Conservation (phyloP, 169 alveolate genomes). For the Plasmodium coatneyi region DNA sequence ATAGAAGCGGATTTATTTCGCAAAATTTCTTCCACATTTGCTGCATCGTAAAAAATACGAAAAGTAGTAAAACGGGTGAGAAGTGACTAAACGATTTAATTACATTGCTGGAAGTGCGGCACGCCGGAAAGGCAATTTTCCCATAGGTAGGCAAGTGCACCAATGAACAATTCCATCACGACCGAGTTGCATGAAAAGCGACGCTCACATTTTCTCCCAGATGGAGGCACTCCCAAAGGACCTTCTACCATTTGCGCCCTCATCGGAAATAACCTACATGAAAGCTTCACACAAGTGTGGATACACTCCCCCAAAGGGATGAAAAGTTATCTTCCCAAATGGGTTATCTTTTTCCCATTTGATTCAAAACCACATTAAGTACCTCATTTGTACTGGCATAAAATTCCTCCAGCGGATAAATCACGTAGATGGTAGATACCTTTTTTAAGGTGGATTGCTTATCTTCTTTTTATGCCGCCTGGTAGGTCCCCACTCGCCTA, state of each 20-base stretch:
- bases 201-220: neutral
- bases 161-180: neutral
- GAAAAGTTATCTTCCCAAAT: neutral
- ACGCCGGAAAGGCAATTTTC: neutral
- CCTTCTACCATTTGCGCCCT: neutral
- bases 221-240: neutral
- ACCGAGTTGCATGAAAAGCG: neutral
- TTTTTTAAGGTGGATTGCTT: neutral
- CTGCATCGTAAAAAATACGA: neutral
- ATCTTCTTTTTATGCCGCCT: neutral
- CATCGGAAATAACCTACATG: neutral
- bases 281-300: neutral
- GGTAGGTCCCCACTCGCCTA: neutral
- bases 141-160: neutral
- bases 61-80: neutral
- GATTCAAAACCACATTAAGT: neutral
- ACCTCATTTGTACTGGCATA: neutral
- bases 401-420: neutral
- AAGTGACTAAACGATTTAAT: neutral
- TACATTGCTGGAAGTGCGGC: neutral
- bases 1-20: neutral
- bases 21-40: neutral
- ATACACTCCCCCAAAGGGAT: neutral
- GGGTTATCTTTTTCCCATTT: neutral
- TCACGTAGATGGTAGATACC: neutral